Evolutionary conservation across 1,284 basidiomycete genomes (phyloP), one percentile per base, ranked within the genome.

Genomic region (Microbotryomycetes sp.): DNA sequence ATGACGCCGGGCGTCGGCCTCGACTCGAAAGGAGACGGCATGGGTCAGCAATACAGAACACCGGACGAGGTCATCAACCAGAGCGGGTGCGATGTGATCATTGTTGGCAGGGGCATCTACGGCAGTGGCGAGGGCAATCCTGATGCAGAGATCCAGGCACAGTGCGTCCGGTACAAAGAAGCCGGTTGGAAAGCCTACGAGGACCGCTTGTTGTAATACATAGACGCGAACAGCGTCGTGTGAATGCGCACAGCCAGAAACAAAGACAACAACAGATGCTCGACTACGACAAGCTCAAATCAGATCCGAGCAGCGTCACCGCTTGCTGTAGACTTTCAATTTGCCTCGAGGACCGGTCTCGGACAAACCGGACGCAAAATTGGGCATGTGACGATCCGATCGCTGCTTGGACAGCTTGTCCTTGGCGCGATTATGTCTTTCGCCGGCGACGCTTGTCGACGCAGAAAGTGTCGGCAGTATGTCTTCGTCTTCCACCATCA

Each of bases 21-120:
- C 52, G 89, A 91, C 65, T 75, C 78, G 5, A 86, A 83, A 66
- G 91, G 89, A 2, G 96, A 98, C 75, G 79, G 79, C 2, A 86
- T 94, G 84, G 96, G 94, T 16, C 96, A 99, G 77, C 92, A 97
- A 76, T 99, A 99, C 76, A 81, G 92, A 59, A 94, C 92, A 3
- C 96, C 96, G 1, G 78, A 82, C 35, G 81, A 94, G 75, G 94
- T 96, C 24, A 79, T 99, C 18, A 75, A 83, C 41, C 83, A 88
- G 54, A 84, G 82, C 49, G 93, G 91, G n/a, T 91, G 90, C 75
- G 96, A 99, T 78, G 83, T 98, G 28, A 98, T 98, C 73, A 98
- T 99, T 67, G 96, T 99, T 45, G 96, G 96, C 16, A 80, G 96
- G 60, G 96, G 94, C 0, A 87, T 99, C 55, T 96, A 97, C 75